Evolutionary conservation across 257 asterid species (phyloP), one percentile per base, ranked within the genome.

Genomic region (Penstemon eatonii): DNA sequence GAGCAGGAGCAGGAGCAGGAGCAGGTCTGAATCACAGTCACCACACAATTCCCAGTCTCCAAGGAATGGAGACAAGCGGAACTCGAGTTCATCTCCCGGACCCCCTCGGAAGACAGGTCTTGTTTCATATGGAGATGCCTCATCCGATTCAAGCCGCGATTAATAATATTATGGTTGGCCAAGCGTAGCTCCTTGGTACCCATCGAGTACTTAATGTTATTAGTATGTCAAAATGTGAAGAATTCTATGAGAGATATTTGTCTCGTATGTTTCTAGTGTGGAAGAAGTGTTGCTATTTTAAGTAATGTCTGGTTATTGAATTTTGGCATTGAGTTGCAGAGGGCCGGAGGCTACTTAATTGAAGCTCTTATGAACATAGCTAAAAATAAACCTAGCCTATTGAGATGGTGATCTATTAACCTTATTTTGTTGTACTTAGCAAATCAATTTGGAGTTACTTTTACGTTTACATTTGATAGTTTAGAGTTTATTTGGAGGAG

Each of bases 71-170:
- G 78, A 71, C 68, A 85, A 80, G 63, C 85, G 72, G 46, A 78
- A 67, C 56, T 81, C 93, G 0, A 81, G 82, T 73, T 91, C 96
- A 5, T 73, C 83, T 1, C 86, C 96, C n/a, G 85, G 78, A 43
- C 81, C 95, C 37, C 87, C 93, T 43, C 66, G 75, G n/a, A 85
- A 81, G 83, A 45, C 86, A 0, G 92, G 96, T 59, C 76, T 91
- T 45, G 97, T 89, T 49, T 83, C 96, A 5, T 91, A 91, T 63
- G 96, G 81, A 13, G 93, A 88, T 57, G 97, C 86, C 49, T 88
- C 94, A n/a, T 87, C 95, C 0, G 95, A 87, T 65, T 89, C 90
- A 0, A 80, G 73, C 36, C 81, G 76, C 3, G 83, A 83, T 67
- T 86, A 62, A 73, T 66, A 42, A 36, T 8, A 7, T 12, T 8